phyloP scores from a whole-genome alignment of 75 land plant species.

The Pseudotsuga menziesii region DNA sequence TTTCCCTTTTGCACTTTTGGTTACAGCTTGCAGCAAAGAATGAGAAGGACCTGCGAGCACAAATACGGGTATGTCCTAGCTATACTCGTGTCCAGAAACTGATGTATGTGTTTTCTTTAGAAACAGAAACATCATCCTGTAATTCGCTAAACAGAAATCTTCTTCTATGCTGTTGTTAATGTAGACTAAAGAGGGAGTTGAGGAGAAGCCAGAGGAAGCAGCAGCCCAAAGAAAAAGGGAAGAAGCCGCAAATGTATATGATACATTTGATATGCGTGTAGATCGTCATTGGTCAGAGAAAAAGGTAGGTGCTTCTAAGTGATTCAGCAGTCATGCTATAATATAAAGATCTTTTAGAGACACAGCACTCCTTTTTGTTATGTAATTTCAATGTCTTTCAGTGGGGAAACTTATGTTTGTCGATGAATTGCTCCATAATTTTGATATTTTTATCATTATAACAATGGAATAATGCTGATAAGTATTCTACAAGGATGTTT shows the following conservation, averaged over 20 bases:
- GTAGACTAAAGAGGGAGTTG: slow-evolving; percentile 73
- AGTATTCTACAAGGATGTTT: background rate
- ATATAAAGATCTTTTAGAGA: background rate
- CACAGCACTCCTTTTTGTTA: background rate
- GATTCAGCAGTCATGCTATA: background rate
- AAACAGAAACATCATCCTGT: background rate
- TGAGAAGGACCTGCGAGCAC: slow-evolving; percentile 82
- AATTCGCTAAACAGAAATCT: background rate
- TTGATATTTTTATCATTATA: background rate
- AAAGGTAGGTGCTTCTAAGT: slow-evolving; percentile 26
- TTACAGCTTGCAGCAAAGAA: slow-evolving; percentile 73
- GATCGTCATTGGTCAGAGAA: slow-evolving; percentile 98
- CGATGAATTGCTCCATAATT: background rate
- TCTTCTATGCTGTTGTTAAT: background rate
- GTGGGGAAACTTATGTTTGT: background rate
- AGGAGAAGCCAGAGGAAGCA: slow-evolving; percentile 88
- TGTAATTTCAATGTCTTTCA: background rate
- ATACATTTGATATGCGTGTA: slow-evolving; percentile 95
- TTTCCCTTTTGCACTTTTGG: background rate
- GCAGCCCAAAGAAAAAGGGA: slow-evolving; percentile 75
- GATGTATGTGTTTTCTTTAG: background rate
- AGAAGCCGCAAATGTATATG: slow-evolving; percentile 82
- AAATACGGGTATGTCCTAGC: slow-evolving; percentile 50
- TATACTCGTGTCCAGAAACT: background rate
- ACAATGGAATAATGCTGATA: background rate